Conservation (phyloP, 768 basidiomycete genomes). For the Multifurca ochricompacta region DNA sequence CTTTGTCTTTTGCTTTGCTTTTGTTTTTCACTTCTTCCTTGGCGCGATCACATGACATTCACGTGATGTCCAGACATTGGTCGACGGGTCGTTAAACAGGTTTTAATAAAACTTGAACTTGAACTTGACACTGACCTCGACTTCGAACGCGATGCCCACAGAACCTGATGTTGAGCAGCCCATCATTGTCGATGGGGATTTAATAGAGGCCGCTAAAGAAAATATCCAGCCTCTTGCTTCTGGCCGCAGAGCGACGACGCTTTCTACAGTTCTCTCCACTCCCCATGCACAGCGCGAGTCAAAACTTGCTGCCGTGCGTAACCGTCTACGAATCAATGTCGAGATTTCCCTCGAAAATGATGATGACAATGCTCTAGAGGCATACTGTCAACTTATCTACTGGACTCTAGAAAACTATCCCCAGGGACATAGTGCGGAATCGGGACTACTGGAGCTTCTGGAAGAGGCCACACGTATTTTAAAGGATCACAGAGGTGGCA, state of each 20-base stretch:
- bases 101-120: neutral
- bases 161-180: conserved; percentile 28
- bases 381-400: conserved; percentile 76
- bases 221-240: conserved; percentile 78
- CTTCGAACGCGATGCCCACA: neutral
- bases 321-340: conserved; percentile 62
- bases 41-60: conserved; percentile 16
- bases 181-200: conserved; percentile 67
- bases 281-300: conserved; percentile 72
- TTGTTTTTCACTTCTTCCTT: neutral
- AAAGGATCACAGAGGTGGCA: conserved; percentile 64
- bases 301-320: conserved; percentile 56
- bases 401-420: conserved; percentile 96
- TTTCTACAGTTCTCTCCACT: conserved; percentile 65
- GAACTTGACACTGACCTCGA: neutral
- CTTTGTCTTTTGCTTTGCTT: neutral
- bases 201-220: conserved; percentile 78
- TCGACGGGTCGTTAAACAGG: neutral
- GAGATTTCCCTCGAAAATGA: conserved; percentile 64
- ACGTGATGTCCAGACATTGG: neutral
- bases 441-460: conserved; percentile 83
- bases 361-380: conserved; percentile 76
- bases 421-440: conserved; percentile 82
- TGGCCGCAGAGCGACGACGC: conserved; percentile 71
- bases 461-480: conserved; percentile 88